Evolutionary conservation across 2,329 filamentous ascomycete genomes (phyloP).

Genomic region (Ophiocordyceps camponoti-floridani): DNA sequence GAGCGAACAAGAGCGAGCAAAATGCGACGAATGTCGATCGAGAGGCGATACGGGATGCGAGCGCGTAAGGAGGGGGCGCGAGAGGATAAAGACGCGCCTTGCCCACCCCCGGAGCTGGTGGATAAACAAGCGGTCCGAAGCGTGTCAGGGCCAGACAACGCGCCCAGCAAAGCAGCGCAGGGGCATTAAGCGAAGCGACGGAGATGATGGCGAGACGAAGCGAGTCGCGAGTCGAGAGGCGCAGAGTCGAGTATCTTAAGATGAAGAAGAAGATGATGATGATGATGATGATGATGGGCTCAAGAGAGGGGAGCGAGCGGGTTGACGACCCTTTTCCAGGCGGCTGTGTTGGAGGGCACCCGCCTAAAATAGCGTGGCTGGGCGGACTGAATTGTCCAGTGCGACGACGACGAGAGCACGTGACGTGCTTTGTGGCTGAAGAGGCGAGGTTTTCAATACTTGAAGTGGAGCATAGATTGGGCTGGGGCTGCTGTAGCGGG

Average conservation of each 20-base stretch:
- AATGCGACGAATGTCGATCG: conserved; percentile 6
- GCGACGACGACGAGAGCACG: not conserved
- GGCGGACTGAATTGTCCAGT: conserved; percentile 4
- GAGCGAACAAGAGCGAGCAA: conserved; percentile 1
- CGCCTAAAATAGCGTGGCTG: conserved; percentile 21
- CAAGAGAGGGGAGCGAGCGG: conserved; percentile 4
- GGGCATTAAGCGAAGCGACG: conserved; percentile 9
- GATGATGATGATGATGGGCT: conserved; percentile 5
- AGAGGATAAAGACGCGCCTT: conserved; percentile 12
- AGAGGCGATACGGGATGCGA: not conserved
- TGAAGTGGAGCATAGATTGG: too few relatives aligned
- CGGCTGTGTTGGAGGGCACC: not conserved
- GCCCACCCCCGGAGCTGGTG: conserved; percentile 2
- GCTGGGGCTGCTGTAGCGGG: not conserved
- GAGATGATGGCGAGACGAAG: conserved; percentile 5
- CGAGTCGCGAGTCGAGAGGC: conserved; percentile 9
- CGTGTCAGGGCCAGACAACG: conserved; percentile 12
- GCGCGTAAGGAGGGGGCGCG: conserved; percentile 1
- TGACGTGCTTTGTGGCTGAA: too few relatives aligned
- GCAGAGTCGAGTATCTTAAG: conserved; percentile 5
- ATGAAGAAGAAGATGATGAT: conserved; percentile 3
- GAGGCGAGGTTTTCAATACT: too few relatives aligned
- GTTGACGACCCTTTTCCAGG: not conserved
- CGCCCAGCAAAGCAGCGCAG: conserved; percentile 11
- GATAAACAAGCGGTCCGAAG: conserved; percentile 14